A percentile compares a stretch with the other conserved stretches of the same genome.
Conservation (phyloP, 1,284 basidiomycete species). For the Laetiporus sulphureus region DNA sequence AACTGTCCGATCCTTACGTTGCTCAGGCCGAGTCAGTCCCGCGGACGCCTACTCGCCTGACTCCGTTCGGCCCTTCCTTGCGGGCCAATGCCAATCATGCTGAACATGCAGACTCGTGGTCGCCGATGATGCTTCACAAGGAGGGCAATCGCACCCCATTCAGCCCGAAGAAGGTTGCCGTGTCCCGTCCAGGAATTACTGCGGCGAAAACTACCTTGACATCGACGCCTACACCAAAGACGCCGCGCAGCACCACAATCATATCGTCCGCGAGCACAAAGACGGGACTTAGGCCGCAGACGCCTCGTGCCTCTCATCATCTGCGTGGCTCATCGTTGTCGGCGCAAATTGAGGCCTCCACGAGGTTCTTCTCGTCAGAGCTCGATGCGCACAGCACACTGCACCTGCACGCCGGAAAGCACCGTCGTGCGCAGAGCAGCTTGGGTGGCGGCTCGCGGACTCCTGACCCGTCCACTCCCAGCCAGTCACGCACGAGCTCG, state of each 20-base stretch:
- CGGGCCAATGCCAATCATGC: too few species aligned
- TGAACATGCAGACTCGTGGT: too few species aligned
- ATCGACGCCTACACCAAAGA: slow-evolving; percentile 2
- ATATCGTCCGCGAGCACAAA: slow-evolving; percentile 13
- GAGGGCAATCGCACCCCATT: slow-evolving; percentile 67
- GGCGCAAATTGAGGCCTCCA: slow-evolving; percentile 5
- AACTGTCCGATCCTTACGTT: too few species aligned
- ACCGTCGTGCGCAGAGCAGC: slow-evolving; percentile 25
- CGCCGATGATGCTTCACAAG: slow-evolving; percentile 55
- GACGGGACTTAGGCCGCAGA: slow-evolving; percentile 6
- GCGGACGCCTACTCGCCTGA: too few species aligned
- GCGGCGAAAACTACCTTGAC: slow-evolving; percentile 10
- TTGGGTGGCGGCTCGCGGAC: slow-evolving; percentile 14
- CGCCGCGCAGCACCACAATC: slow-evolving; percentile 4
- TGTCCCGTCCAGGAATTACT: slow-evolving; percentile 28
- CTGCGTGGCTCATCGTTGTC: slow-evolving; percentile 14
- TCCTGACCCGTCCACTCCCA: slow-evolving; percentile 4
- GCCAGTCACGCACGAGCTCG: too few species aligned
- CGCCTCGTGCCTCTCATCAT: slow-evolving; percentile 11
- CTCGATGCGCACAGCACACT: too few species aligned
- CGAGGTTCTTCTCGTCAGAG: too few species aligned
- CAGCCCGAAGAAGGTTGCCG: slow-evolving; percentile 53
- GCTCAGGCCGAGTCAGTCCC: too few species aligned
- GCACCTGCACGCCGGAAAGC: slow-evolving; percentile 8
- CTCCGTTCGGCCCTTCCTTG: too few species aligned